These are phyloP conservation scores for Pittosporum tobira DNA, from an alignment of 129 eudicot species.

Conservation along the genomic window DNA sequence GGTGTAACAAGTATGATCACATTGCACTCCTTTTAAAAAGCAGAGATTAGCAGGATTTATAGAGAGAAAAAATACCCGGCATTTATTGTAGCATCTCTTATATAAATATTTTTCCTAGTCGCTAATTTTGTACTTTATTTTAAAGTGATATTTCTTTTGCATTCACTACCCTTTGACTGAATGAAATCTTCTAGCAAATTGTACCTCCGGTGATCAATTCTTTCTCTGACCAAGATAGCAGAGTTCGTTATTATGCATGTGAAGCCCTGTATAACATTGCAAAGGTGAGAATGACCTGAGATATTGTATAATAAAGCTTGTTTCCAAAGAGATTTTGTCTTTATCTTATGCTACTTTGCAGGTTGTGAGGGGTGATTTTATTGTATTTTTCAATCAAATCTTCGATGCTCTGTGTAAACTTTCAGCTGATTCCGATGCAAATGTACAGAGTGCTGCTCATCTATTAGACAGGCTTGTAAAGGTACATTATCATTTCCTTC, in stretches of 20 bases:
- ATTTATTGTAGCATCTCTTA: not conserved
- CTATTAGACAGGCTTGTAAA: slow-evolving; percentile 94
- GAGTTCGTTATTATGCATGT: slow-evolving; percentile 98
- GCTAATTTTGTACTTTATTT: not conserved
- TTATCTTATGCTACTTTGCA: slow-evolving; percentile 38
- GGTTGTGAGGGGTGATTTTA: slow-evolving; percentile 95
- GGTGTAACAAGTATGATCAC: not conserved
- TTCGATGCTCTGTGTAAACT: slow-evolving; percentile 96
- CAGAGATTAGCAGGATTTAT: no score
- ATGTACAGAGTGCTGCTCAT: slow-evolving; percentile 98
- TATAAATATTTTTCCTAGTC: not conserved
- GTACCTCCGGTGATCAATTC: slow-evolving; percentile 87
- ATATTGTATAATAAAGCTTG: not conserved
- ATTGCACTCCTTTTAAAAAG: not conserved
- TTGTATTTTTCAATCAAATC: slow-evolving; percentile 88
- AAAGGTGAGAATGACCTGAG: slow-evolving; percentile 46
- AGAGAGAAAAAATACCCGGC: not conserved
- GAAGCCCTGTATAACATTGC: slow-evolving; percentile 98
- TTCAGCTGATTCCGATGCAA: slow-evolving; percentile 89
- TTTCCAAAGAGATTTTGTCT: slow-evolving; percentile 12
- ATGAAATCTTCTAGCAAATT: slow-evolving; percentile 53
- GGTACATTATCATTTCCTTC: slow-evolving; percentile 26
- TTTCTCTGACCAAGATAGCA: slow-evolving; percentile 81
- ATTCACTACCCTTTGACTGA: slow-evolving; percentile 2
- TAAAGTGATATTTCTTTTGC: slow-evolving; percentile 2